Conservation (phyloP, 192 early-diverging fungal species). For the Geranomyces variabilis region DNA sequence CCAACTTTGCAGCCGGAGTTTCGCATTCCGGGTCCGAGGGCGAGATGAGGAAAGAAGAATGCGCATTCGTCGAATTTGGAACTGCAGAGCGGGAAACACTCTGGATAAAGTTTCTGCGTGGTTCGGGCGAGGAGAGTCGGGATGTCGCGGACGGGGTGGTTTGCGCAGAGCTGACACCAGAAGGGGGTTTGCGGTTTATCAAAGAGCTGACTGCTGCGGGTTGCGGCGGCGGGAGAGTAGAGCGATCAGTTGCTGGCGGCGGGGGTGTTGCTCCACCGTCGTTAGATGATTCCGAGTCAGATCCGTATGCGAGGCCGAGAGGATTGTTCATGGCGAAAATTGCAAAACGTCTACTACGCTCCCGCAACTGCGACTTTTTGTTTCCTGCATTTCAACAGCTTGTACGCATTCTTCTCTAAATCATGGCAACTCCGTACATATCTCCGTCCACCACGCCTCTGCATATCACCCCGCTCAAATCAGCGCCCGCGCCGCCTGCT, state of each 20-base stretch:
- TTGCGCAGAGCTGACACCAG: not conserved
- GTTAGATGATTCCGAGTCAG: not conserved
- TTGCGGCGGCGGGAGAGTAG: not conserved
- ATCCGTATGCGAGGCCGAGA: conserved; percentile 14
- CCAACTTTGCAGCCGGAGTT: not conserved
- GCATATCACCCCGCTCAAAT: no score
- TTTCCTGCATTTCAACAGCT: no score
- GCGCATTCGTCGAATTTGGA: not conserved
- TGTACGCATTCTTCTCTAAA: no score
- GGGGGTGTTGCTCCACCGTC: not conserved
- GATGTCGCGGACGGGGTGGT: not conserved
- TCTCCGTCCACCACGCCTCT: no score
- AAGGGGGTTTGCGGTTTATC: not conserved
- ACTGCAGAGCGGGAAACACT: not conserved
- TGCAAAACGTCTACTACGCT: no score
- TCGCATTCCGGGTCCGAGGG: not conserved
- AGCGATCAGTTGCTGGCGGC: not conserved
- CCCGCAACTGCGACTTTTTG: no score
- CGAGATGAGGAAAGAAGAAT: not conserved
- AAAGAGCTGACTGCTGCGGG: not conserved
- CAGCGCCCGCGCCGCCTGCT: no score
- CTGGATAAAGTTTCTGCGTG: conserved; percentile 2
- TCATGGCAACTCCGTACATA: no score
- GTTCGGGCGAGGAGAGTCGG: not conserved
- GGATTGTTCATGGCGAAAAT: conserved; percentile 17